Conservation (phyloP, 768 basidiomycete species). For the Sistotremastrum suecicum region DNA sequence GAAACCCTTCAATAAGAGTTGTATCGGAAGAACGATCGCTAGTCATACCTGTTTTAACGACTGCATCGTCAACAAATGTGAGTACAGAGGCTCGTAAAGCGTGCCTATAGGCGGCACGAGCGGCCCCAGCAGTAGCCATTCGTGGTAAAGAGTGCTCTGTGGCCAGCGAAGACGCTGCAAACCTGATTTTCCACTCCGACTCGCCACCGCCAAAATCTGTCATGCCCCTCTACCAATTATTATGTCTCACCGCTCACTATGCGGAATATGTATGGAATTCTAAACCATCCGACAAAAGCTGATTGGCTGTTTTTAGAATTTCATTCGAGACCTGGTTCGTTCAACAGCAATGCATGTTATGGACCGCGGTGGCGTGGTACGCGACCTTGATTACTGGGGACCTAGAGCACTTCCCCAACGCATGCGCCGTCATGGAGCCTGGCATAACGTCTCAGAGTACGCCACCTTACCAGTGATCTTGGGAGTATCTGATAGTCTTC, state of each 20-base stretch:
- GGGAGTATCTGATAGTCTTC: slow-evolving; percentile 1
- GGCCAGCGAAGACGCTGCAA: too few relatives aligned
- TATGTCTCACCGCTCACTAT: slow-evolving; percentile 71
- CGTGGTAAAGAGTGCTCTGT: too few relatives aligned
- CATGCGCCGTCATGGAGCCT: slow-evolving; percentile 49
- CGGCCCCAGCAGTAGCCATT: too few relatives aligned
- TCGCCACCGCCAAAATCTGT: slow-evolving; percentile 8
- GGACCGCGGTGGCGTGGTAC: slow-evolving; percentile 66
- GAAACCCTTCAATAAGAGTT: too few relatives aligned
- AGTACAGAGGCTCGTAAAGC: too few relatives aligned
- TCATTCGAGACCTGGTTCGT: slow-evolving; percentile 61
- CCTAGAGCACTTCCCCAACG: slow-evolving; percentile 57
- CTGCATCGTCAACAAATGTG: too few relatives aligned
- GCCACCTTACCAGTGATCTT: slow-evolving; percentile 20
- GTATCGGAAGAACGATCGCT: too few relatives aligned
- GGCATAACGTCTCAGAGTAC: slow-evolving; percentile 59
- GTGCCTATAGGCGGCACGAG: too few relatives aligned
- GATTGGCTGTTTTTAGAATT: slow-evolving; percentile 27
- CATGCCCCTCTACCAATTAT: slow-evolving; percentile 84
- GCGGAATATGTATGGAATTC: slow-evolving; percentile 46
- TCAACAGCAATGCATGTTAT: slow-evolving; percentile 61
- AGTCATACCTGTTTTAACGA: too few relatives aligned
- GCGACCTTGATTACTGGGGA: slow-evolving; percentile 65
- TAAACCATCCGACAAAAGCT: background rate
- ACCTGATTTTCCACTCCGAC: too few relatives aligned